Base-by-base conservation (phyloP, 257 asterid species). In the Osmanthus fragrans region DNA sequence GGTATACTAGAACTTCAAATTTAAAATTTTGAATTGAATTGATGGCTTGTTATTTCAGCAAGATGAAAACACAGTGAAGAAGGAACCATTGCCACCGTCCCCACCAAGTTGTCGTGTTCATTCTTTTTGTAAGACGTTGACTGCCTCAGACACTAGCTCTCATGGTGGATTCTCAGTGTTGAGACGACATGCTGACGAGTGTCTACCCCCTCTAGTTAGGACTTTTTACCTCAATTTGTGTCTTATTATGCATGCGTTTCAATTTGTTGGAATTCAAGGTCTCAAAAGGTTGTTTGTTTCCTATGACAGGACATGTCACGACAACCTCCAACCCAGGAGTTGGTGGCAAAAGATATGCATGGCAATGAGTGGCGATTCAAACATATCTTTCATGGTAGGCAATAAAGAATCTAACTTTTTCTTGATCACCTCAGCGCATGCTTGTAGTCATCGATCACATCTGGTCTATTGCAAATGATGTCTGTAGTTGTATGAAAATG, bases 101-200 rank as follows among this genome's bases (percentile, higher is more conserved):
- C 84, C 93, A 1, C 92, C 89, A 1, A 84, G 87, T 71, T 90
- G 90, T 81, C 94, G 86, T 63, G 97, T 93, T 70, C 98, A 92
- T 87, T 90, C 98, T 23, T 95, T 95, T 58, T 95, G 99, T 69
- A 95, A 95, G 88, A 93, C 97, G 12, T 93, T 95, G 49, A 95
- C 99, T 70, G 98, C 99, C 9, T 95, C 99, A 0, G 99, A 95
- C 82, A 95, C 99, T 4, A 95, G 99, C 87, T 93, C 99, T 40
- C 99, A 95, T 80, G 99, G 99, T 7, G 99, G 99, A n/a, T 95
- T 95, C 84, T 95, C 99, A 0, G 99, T 95, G 73, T 87, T 93
- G 79, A 90, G 96, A 74, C 90, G 98, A 66, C 99, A 95, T 86
- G 99, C 99, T 63, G 97, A 95, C 84, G 99, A 95, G 78, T 95